Percentiles rank a stretch among this genome's conserved stretches.
phyloP scores from a whole-genome alignment of 148 eudicot genomes.

The Rhododendron simsii region DNA sequence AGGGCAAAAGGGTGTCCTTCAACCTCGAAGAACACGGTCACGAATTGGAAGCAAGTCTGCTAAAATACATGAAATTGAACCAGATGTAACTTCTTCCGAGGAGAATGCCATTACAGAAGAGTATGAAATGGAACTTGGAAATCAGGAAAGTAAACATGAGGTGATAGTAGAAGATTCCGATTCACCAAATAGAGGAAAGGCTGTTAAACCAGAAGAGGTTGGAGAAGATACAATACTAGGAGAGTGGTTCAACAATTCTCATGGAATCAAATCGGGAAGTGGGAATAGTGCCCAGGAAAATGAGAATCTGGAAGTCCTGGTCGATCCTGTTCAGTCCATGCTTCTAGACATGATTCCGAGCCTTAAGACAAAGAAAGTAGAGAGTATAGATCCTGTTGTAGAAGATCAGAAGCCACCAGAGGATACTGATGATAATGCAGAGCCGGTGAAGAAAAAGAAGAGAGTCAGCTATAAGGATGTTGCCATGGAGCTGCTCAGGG shows the following conservation, averaged over 20 bases:
- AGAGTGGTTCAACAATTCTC: constrained; percentile 13
- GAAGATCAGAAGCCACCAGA: constrained; percentile 13
- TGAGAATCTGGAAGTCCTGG: constrained; percentile 34
- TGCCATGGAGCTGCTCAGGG: constrained; percentile 50
- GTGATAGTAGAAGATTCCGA: constrained; percentile 16
- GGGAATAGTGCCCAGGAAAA: constrained; percentile 12
- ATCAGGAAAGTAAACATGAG: constrained; percentile 15
- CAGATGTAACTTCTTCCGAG: constrained; percentile 32
- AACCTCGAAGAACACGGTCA: constrained; percentile 53
- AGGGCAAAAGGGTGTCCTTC: constrained; percentile 33
- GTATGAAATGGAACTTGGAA: constrained; percentile 7
- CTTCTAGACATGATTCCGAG: constrained; percentile 57
- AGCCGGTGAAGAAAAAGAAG: constrained; percentile 66
- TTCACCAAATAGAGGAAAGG: constrained; percentile 19
- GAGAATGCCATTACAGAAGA: constrained; percentile 24
- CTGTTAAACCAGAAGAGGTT: constrained; percentile 7
- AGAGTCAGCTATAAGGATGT: constrained; percentile 74
- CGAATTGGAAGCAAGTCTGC: constrained; percentile 52
- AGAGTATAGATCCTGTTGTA: constrained; percentile 13
- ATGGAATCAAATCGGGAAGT: constrained; percentile 13
- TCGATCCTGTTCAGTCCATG: constrained; percentile 71
- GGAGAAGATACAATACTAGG: constrained; percentile 5
- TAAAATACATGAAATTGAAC: constrained; percentile 45
- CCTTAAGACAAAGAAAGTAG: constrained; percentile 29
- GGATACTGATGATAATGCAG: constrained; percentile 11